Evolutionary conservation across 176 grass and related monocot species (phyloP), one percentile per base, ranked within the genome.

Genomic region (Stipa capillata): DNA sequence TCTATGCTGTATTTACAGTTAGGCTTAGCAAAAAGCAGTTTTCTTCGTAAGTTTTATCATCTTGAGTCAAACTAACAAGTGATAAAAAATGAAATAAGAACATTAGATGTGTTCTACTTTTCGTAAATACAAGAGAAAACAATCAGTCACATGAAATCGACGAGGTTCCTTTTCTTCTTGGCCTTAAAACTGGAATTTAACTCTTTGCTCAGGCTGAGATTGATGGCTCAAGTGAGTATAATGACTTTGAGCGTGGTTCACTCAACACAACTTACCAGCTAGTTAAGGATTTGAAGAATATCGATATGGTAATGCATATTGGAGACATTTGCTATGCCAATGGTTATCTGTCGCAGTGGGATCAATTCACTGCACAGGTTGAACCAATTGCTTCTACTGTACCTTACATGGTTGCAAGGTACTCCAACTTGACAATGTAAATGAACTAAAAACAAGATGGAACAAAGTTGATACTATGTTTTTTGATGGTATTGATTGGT

Each of bases 321-420:
- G 95, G 95, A 63, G 95, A n/a, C n/a, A n/a, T n/a, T n/a, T n/a
- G n/a, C n/a, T n/a, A n/a, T n/a, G n/a, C n/a, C 32, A 94, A 85
- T 90, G 95, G 95, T 35, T 97, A 97, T 78, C 73, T 97, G 15
- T 97, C 91, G 66, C 95, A 97, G 39, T 97, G 95, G 91, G 95
- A 97, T 88, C 91, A 97, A 82, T 97, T 94, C 64, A 94, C 91
- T 10, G 89, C 87, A 79, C 95, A 94, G 67, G 76, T 94, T 58
- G 95, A 97, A 80, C 89, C 91, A 45, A 88, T 97, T 82, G 91
- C 91, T 31, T 89, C 92, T 15, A 77, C 79, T 56, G 87, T 97
- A 20, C 95, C 91, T 73, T 97, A 94, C 69, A 97, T 97, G 91
- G 53, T 97, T 63, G 95, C 79, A 73, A 97, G 92, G 91, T 21